A percentile compares a stretch with the other conserved stretches of the same genome.
These are phyloP conservation scores for Schizosaccharomyces osmophilus DNA, from an alignment of 805 yeast species.

Conservation along the genomic window DNA sequence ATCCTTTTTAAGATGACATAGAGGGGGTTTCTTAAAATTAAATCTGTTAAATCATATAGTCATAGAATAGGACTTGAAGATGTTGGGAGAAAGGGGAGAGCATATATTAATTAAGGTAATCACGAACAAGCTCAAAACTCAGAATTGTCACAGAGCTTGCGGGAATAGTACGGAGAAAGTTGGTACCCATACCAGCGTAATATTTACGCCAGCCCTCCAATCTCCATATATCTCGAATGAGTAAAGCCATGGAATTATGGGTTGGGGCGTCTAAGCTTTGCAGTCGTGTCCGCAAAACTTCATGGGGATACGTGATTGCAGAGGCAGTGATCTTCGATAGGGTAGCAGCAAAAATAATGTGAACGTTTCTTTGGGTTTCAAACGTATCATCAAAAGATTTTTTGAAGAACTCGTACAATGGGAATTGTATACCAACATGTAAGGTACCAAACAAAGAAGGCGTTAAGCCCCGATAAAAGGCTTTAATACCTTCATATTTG, in stretches of 20 bases:
- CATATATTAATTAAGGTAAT: conserved; percentile 3
- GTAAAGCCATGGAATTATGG: neutral
- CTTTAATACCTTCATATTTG: conserved; percentile 47
- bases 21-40: too few relatives aligned
- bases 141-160: conserved; percentile 88
- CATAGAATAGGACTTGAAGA: neutral
- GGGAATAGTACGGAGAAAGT: conserved; percentile 75
- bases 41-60: too few relatives aligned
- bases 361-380: conserved; percentile 6
- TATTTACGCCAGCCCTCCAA: conserved; percentile 64
- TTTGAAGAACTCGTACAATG: conserved; percentile 66
- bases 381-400: conserved; percentile 5
- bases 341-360: conserved; percentile 39
- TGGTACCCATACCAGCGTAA: conserved; percentile 72
- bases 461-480: conserved; percentile 67
- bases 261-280: conserved; percentile 27
- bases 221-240: conserved; percentile 18
- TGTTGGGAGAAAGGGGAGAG: neutral
- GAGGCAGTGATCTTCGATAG: conserved; percentile 71
- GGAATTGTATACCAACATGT: conserved; percentile 91
- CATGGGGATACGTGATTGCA: conserved; percentile 80
- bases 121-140: conserved; percentile 38
- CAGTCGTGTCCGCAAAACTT: conserved; percentile 69
- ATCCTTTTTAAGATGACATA: too few relatives aligned
- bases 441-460: conserved; percentile 74